Percentiles rank a stretch among this genome's conserved stretches.
Evolutionary conservation across 148 eudicot species (phyloP).

Genomic region (Nepenthes gracilis): DNA sequence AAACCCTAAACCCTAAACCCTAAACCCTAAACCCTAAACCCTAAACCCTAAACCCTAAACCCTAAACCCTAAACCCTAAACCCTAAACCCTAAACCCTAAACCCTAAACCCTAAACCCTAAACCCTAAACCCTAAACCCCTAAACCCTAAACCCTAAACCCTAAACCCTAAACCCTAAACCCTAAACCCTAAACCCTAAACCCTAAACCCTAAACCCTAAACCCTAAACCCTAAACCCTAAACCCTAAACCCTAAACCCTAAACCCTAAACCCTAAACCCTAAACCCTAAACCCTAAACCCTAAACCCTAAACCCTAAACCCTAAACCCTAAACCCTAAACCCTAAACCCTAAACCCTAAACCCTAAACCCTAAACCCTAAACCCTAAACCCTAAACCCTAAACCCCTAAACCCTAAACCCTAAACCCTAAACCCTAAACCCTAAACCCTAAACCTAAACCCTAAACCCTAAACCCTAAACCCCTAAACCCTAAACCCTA

Average conservation of each 20-base stretch:
- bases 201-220: conserved; percentile 8
- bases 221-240: conserved; percentile 7
- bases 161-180: conserved; percentile 18
- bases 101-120: conserved; percentile 15
- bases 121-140: conserved; percentile 21
- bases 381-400: conserved; percentile 12
- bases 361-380: conserved; percentile 10
- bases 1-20: conserved; percentile 7
- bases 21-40: conserved; percentile 10
- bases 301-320: conserved; percentile 5
- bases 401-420: conserved; percentile 5
- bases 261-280: conserved; percentile 11
- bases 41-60: conserved; percentile 8
- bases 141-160: conserved; percentile 19
- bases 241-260: conserved; percentile 16
- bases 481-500: conserved; percentile 13
- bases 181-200: conserved; percentile 9
- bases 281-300: conserved; percentile 3
- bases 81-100: conserved; percentile 2
- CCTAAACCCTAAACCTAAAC: too few relatives aligned
- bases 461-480: background rate
- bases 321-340: too few relatives aligned
- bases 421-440: too few relatives aligned
- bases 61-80: background rate
- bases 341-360: conserved; percentile 2